Conservation (phyloP, 2,329 filamentous ascomycete species). For the Fusarium sp. region DNA sequence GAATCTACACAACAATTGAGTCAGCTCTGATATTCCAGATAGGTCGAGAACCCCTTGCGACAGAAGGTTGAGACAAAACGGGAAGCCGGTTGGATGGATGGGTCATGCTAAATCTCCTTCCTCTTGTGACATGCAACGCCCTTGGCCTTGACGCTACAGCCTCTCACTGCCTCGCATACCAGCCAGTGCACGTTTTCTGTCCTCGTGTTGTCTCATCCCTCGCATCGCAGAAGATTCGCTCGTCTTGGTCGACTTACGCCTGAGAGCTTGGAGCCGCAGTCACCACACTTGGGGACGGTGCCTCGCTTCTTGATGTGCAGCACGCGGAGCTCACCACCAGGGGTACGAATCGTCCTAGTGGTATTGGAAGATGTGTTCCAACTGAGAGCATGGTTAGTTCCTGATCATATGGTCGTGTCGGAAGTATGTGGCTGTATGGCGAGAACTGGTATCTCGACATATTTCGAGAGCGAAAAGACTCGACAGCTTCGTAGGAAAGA, state of each 20-base stretch:
- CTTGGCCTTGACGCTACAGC: background rate
- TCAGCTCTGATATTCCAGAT: conserved; percentile 25
- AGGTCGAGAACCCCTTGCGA: conserved; percentile 9
- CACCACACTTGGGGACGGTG: conserved; percentile 98
- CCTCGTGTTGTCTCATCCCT: conserved; percentile 23
- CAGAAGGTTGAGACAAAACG: conserved; percentile 4
- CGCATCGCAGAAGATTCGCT: conserved; percentile 22
- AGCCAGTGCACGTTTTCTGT: conserved; percentile 8
- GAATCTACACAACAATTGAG: conserved; percentile 66
- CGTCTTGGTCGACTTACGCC: conserved; percentile 77
- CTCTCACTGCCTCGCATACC: background rate
- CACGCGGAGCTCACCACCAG: conserved; percentile 93
- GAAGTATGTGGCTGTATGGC: conserved; percentile 3
- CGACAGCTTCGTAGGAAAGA: conserved; percentile 17
- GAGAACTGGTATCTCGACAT: background rate
- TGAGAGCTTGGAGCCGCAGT: conserved; percentile 97
- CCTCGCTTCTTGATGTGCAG: conserved; percentile 99
- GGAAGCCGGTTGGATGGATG: background rate
- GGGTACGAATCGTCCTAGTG: conserved; percentile 94
- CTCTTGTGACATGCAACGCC: background rate
- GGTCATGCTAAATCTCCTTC: background rate
- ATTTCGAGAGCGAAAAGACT: conserved; percentile 23
- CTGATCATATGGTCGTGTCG: conserved; percentile 13
- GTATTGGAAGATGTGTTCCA: conserved; percentile 99
- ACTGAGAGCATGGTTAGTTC: conserved; percentile 57